These are phyloP conservation scores for Cladosporium sp. DNA, from an alignment of 2,329 filamentous ascomycete species.

Conservation along the genomic window DNA sequence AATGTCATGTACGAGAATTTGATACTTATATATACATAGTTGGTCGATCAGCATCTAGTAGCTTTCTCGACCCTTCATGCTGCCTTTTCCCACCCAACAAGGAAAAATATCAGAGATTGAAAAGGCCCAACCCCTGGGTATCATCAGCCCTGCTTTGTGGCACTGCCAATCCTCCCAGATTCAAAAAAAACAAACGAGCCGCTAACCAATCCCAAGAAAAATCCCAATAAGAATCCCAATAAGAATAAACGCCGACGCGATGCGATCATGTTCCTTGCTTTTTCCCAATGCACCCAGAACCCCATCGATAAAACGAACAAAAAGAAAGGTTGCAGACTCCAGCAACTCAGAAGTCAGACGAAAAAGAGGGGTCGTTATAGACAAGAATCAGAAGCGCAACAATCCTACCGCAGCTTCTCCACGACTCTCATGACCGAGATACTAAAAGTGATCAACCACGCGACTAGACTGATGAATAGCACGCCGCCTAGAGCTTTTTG, in stretches of 20 bases:
- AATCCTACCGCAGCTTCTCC: slow-evolving; percentile 27
- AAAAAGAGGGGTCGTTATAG: neutral
- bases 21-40: no score
- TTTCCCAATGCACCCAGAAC: neutral
- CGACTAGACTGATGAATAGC: slow-evolving; percentile 73
- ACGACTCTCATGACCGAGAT: slow-evolving; percentile 57
- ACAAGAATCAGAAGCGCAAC: neutral
- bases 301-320: neutral
- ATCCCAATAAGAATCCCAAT: neutral
- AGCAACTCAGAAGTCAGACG: neutral
- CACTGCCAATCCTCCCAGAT: neutral
- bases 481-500: slow-evolving; percentile 73
- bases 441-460: slow-evolving; percentile 88
- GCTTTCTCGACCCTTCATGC: no score
- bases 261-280: neutral
- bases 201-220: neutral
- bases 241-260: slow-evolving; percentile 5
- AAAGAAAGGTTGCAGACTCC: neutral
- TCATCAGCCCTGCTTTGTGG: neutral
- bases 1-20: no score
- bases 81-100: neutral
- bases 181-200: neutral
- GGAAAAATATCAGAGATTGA: neutral
- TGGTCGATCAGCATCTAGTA: no score
- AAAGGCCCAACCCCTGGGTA: neutral